These are phyloP conservation scores for Fereydounia khargensis DNA, from an alignment of 1,284 basidiomycete species.

Conservation along the genomic window DNA sequence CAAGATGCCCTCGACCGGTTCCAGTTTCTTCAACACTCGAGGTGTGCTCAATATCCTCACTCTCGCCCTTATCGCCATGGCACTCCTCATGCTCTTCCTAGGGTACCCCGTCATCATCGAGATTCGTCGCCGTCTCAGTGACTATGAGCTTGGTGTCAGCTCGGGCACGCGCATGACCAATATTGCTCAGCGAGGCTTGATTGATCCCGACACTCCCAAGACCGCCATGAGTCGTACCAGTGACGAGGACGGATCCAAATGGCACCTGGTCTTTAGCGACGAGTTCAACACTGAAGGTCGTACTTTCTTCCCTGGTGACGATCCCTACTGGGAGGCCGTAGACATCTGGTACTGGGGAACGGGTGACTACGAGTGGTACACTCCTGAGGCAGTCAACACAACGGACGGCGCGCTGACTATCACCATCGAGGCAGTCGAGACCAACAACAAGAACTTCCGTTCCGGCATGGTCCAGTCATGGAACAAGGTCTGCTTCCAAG, in stretches of 20 bases:
- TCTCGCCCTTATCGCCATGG: slow-evolving; percentile 17
- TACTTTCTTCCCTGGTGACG: slow-evolving; percentile 51
- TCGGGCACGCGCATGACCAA: slow-evolving; percentile 34
- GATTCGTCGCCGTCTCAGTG: slow-evolving; percentile 1
- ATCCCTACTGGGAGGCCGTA: slow-evolving; percentile 57
- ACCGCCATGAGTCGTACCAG: slow-evolving; percentile 13
- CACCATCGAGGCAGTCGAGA: slow-evolving; percentile 57
- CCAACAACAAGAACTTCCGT: slow-evolving; percentile 45
- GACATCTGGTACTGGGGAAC: slow-evolving; percentile 49
- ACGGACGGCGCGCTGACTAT: slow-evolving; percentile 36
- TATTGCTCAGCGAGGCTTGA: slow-evolving; percentile 13
- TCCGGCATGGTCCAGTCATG: slow-evolving; percentile 50
- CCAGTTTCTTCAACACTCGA: slow-evolving; percentile 7
- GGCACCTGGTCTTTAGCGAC: slow-evolving; percentile 51
- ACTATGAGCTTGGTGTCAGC: slow-evolving; percentile 15
- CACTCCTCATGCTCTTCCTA: slow-evolving; percentile 29
- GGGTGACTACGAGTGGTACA: slow-evolving; percentile 47
- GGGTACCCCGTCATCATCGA: slow-evolving; percentile 37
- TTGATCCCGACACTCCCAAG: slow-evolving; percentile 47
- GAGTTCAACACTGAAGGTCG: slow-evolving; percentile 49
- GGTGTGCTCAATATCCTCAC: slow-evolving; percentile 33
- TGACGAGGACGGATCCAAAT: slow-evolving; percentile 17
- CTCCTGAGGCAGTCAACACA: slow-evolving; percentile 44
- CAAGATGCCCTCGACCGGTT: slow-evolving; percentile 1
- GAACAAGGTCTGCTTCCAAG: slow-evolving; percentile 57